phyloP scores from a whole-genome alignment of 202 grass and related monocot species.

The Saccharum hybrid region DNA sequence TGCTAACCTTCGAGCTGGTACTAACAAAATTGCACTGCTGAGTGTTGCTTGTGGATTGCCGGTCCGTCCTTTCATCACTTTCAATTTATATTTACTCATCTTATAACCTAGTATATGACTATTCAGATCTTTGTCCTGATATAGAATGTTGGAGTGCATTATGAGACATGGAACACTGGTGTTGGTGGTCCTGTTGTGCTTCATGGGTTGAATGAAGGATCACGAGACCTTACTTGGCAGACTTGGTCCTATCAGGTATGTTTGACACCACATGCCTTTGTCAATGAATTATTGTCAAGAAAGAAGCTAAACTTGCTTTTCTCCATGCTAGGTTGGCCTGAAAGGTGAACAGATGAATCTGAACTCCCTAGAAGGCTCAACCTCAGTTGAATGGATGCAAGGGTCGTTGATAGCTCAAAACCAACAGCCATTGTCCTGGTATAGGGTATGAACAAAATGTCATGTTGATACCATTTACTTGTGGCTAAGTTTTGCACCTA shows the following conservation, averaged over 20 bases:
- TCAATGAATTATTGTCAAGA: conserved; percentile 9
- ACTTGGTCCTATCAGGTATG: conserved; percentile 93
- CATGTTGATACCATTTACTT: not conserved
- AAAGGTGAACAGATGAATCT: conserved; percentile 99
- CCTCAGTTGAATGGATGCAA: conserved; percentile 96
- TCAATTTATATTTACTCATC: conserved; percentile 14
- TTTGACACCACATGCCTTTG: conserved; percentile 11
- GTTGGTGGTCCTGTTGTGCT: conserved; percentile 85
- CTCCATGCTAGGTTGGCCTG: conserved; percentile 70
- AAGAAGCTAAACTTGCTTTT: conserved; percentile 30
- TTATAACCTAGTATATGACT: conserved; percentile 35
- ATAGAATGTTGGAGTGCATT: conserved; percentile 93
- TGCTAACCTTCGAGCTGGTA: conserved; percentile 80
- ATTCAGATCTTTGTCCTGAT: conserved; percentile 27
- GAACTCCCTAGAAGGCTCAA: conserved; percentile 78
- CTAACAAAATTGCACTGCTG: conserved; percentile 79
- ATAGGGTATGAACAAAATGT: conserved; percentile 63
- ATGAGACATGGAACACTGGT: conserved; percentile 93
- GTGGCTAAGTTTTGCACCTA: not conserved
- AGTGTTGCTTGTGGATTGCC: conserved; percentile 95
- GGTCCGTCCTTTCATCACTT: conserved; percentile 50
- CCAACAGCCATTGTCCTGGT: conserved; percentile 84
- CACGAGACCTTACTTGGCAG: conserved; percentile 87
- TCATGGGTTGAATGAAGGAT: conserved; percentile 80
- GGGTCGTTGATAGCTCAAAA: conserved; percentile 73